phyloP scores from a whole-genome alignment of 306 rosid species.

The Malus domestica region ASM211411v1 NC_041790.1:10955001-10955500 shows the following conservation, averaged over 20 bases:
- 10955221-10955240: slow-evolving; percentile 21
- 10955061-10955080: slow-evolving; percentile 7
- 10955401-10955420: slow-evolving; percentile 64
- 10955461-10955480: slow-evolving; percentile 51
- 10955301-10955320: slow-evolving; percentile 36
- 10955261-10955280: slow-evolving; percentile 10
- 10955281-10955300: slow-evolving; percentile 28
- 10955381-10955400: slow-evolving; percentile 83
- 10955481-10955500: slow-evolving; percentile 55
- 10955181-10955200: slow-evolving; percentile 11
- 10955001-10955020: no score
- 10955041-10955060: not conserved
- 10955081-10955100: not conserved
- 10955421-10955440: slow-evolving; percentile 72
- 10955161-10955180: not conserved
- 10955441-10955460: slow-evolving; percentile 57
- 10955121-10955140: not conserved
- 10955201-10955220: not conserved
- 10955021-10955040: not conserved
- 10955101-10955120: slow-evolving; percentile 20
- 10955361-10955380: slow-evolving; percentile 95
- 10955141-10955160: not conserved
- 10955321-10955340: slow-evolving; percentile 42
- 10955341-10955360: slow-evolving; percentile 34
- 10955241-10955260: slow-evolving; percentile 1